Conservation (phyloP, 345 rosid genomes). For the Brassica napus region Da-Ae NC_063450.1:39532001-39532500, state of each 20-base stretch:
- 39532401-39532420: neutral
- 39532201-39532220: neutral
- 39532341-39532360: constrained; percentile 40
- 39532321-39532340: constrained; percentile 11
- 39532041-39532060: too few relatives aligned
- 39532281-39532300: constrained; percentile 33
- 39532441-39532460: constrained; percentile 19
- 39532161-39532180: neutral
- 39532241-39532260: constrained; percentile 2
- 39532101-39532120: neutral
- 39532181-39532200: neutral
- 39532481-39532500: constrained; percentile 7
- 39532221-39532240: neutral
- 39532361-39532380: constrained; percentile 7
- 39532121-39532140: neutral
- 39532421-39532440: constrained; percentile 13
- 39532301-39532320: constrained; percentile 21
- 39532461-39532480: constrained; percentile 16
- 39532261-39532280: constrained; percentile 26
- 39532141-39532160: constrained; percentile 1
- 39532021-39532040: too few relatives aligned
- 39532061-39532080: too few relatives aligned
- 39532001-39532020: too few relatives aligned
- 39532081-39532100: too few relatives aligned
- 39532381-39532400: neutral